Evolutionary conservation across 192 early-diverging fungal genomes (phyloP), one percentile per base, ranked within the genome.

Genomic region (Mortierella antarctica): DNA sequence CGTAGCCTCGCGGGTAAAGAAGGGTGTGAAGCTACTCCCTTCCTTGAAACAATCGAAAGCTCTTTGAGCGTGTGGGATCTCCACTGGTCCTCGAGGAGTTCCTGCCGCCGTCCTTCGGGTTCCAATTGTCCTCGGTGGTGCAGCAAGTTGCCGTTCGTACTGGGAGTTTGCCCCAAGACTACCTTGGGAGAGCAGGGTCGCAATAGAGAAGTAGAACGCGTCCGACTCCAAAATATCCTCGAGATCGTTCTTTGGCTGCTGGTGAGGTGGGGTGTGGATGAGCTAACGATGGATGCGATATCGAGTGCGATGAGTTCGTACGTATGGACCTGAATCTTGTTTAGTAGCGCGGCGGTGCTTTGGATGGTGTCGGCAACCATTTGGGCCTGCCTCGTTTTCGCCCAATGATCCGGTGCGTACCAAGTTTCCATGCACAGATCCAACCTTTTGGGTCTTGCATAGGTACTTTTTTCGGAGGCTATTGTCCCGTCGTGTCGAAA

Each of bases 311-410:
- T 54, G 53, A 18, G 15, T n/a, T 54, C 53, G 53, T 54, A 54
- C 53, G 20, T 54, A n/a, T 54, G 53, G 15, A 54, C 20, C 53
- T 54, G 53, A 18, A 54, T 54, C 53, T n/a, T 54, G 53, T 54
- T 54, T 6, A 54, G 53, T 6, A 54, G 6, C 6, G 17, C 17
- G 5, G 17, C 53, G 15, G 53, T 54, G 6, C 15, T 18, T 6
- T 18, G 17, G 7, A 54, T 12, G 15, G 9, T 54, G 9, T 54
- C 53, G 6, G 53, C 13, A 54, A 54, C n/a, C n/a, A n/a, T n/a
- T n/a, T n/a, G n/a, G n/a, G n/a, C n/a, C n/a, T n/a, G n/a, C n/a
- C n/a, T n/a, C n/a, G n/a, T n/a, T n/a, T n/a, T n/a, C n/a, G n/a
- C n/a, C n/a, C n/a, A n/a, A n/a, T n/a, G n/a, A n/a, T n/a, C n/a